Percentiles rank a stretch among this genome's conserved stretches.
phyloP scores from a whole-genome alignment of 352 stramenopile species.

The Globisporangium uncinulatum region DNA sequence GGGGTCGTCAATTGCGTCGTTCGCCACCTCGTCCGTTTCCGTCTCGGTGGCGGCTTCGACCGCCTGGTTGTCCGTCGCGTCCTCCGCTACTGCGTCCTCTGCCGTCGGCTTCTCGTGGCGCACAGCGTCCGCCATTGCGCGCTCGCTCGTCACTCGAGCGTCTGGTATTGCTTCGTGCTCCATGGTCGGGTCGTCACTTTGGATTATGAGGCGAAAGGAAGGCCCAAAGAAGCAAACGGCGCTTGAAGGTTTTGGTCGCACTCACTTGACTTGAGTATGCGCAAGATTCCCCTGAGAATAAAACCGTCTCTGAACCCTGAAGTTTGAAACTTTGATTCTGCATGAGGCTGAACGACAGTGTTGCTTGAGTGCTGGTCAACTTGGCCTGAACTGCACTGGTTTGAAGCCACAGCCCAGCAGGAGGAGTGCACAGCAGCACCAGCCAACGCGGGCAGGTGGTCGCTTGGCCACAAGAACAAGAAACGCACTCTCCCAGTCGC shows the following conservation, averaged over 20 bases:
- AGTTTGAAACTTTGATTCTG: no score
- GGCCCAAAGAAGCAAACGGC: background rate
- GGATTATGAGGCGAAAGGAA: background rate
- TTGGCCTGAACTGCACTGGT: no score
- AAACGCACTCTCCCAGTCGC: no score
- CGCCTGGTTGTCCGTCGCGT: slow-evolving; percentile 3
- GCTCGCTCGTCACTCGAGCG: background rate
- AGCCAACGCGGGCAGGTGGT: no score
- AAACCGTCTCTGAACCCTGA: background rate
- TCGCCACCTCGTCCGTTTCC: background rate
- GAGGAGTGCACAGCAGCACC: no score
- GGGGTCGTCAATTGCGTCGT: slow-evolving; percentile 1
- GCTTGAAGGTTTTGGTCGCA: no score
- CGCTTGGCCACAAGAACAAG: no score
- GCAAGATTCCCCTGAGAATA: slow-evolving; percentile 10
- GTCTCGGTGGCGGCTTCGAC: background rate
- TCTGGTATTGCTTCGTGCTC: background rate
- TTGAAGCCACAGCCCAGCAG: no score
- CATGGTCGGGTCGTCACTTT: background rate
- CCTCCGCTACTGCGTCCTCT: background rate
- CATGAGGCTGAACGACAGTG: no score
- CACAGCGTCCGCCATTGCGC: background rate
- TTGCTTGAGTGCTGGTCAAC: no score
- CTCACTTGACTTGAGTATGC: background rate
- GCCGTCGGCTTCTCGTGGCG: background rate